These are phyloP conservation scores for Powellomyces hirtus DNA, from an alignment of 192 early-diverging fungal species.

Conservation along the genomic window DNA sequence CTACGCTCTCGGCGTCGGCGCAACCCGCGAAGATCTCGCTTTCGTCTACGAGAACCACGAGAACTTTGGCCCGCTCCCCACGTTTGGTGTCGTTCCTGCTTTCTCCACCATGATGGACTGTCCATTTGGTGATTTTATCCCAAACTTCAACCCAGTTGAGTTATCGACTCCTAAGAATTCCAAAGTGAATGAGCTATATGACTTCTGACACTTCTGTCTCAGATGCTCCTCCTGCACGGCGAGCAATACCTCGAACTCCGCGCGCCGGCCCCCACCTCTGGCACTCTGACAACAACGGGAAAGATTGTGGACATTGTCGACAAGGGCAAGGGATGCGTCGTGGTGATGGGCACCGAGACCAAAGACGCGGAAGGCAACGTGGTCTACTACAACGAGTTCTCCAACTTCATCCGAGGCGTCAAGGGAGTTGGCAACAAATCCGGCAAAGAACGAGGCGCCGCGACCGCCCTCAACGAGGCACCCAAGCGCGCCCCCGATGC, in stretches of 20 bases:
- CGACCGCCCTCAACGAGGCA: conserved; percentile 74
- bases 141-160: conserved; percentile 71
- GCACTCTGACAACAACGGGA: conserved; percentile 71
- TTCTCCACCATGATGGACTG: conserved; percentile 66
- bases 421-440: conserved; percentile 81
- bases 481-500: conserved; percentile 86
- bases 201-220: too few relatives aligned
- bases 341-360: conserved; percentile 79
- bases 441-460: conserved; percentile 68
- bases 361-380: conserved; percentile 71
- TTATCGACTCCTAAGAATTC: neutral
- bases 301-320: conserved; percentile 91
- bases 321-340: conserved; percentile 91
- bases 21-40: conserved; percentile 77
- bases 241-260: conserved; percentile 94
- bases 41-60: conserved; percentile 92
- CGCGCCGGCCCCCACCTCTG: conserved; percentile 81
- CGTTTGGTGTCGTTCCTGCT: conserved; percentile 85
- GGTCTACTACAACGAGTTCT: conserved; percentile 84
- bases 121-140: conserved; percentile 70
- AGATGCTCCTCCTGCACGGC: conserved; percentile 98
- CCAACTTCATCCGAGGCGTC: conserved; percentile 88
- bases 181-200: too few relatives aligned
- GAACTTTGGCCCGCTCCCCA: conserved; percentile 83
- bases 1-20: conserved; percentile 94